Percentiles rank a stretch among this genome's conserved stretches.
Conservation (phyloP, 2,329 filamentous ascomycete genomes). For the Penicillium sp. region DNA sequence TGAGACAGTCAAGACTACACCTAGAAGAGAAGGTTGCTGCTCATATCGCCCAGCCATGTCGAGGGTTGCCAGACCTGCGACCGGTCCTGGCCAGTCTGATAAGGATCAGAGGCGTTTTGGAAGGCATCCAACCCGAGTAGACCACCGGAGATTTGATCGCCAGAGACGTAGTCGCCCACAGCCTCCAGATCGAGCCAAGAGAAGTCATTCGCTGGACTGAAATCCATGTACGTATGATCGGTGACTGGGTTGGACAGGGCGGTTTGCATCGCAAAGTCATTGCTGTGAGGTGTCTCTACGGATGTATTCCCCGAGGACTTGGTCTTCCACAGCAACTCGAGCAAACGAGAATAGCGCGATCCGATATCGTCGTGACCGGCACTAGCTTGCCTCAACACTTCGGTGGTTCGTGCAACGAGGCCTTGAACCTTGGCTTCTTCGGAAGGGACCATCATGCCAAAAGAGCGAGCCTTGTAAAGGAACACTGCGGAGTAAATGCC, state of each 20-base stretch:
- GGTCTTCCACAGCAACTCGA: slow-evolving; percentile 64
- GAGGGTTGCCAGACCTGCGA: slow-evolving; percentile 43
- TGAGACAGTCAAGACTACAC: not conserved
- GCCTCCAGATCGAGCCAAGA: slow-evolving; percentile 66
- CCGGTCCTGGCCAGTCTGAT: slow-evolving; percentile 35
- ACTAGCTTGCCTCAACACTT: slow-evolving; percentile 63
- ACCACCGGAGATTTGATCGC: slow-evolving; percentile 45
- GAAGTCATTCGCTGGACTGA: slow-evolving; percentile 59
- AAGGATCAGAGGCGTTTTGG: slow-evolving; percentile 36
- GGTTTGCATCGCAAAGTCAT: slow-evolving; percentile 37
- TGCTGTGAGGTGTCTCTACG: slow-evolving; percentile 34
- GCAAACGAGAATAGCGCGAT: slow-evolving; percentile 63
- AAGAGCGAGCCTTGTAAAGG: slow-evolving; percentile 66
- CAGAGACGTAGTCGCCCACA: slow-evolving; percentile 61
- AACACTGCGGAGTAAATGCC: slow-evolving; percentile 68
- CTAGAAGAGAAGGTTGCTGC: slow-evolving; percentile 40
- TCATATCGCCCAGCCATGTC: slow-evolving; percentile 48
- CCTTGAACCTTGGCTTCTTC: slow-evolving; percentile 61
- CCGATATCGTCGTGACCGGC: slow-evolving; percentile 64
- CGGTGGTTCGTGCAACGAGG: slow-evolving; percentile 63
- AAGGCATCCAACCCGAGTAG: slow-evolving; percentile 42
- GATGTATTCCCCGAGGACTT: slow-evolving; percentile 34
- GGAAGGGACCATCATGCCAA: slow-evolving; percentile 61
- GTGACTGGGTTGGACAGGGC: slow-evolving; percentile 37
- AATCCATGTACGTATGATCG: slow-evolving; percentile 44